phyloP scores from a whole-genome alignment of 306 rosid genomes.

The Begonia peltatifolia region DNA sequence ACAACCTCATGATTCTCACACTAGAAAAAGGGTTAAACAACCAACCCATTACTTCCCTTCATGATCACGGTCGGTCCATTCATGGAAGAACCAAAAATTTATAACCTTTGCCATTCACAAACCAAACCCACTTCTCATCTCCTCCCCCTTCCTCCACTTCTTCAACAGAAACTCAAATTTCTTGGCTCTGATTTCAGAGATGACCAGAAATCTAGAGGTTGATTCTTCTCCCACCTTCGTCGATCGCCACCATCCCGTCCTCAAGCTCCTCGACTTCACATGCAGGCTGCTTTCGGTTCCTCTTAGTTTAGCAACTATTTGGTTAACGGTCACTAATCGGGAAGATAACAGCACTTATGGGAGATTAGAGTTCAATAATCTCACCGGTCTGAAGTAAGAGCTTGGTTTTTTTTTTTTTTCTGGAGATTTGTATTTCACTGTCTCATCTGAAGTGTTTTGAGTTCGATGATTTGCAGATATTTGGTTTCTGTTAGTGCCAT shows the following conservation, averaged over 20 bases:
- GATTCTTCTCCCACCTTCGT: conserved; percentile 1
- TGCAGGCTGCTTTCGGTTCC: conserved; percentile 51
- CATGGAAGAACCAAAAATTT: too few species aligned
- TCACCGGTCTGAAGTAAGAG: conserved; percentile 66
- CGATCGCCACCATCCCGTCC: conserved; percentile 13
- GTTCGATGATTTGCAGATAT: conserved; percentile 35
- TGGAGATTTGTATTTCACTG: not conserved
- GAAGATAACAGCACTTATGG: conserved; percentile 55
- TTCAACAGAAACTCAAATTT: not conserved
- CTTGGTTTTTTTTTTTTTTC: not conserved
- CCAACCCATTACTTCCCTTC: too few species aligned
- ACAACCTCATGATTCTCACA: too few species aligned
- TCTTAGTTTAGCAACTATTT: conserved; percentile 47
- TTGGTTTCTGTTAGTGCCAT: conserved; percentile 56
- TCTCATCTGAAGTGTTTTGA: not conserved
- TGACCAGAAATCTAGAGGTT: not conserved
- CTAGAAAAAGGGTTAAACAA: too few species aligned
- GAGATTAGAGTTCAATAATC: conserved; percentile 29
- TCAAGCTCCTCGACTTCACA: conserved; percentile 44
- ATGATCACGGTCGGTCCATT: too few species aligned
- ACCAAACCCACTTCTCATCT: too few species aligned
- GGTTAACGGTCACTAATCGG: conserved; percentile 56
- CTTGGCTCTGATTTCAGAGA: not conserved
- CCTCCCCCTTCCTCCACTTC: too few species aligned
- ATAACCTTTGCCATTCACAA: too few species aligned